Base-by-base conservation (phyloP, 768 basidiomycete species). In the Punctularia strigosozonata region DNA sequence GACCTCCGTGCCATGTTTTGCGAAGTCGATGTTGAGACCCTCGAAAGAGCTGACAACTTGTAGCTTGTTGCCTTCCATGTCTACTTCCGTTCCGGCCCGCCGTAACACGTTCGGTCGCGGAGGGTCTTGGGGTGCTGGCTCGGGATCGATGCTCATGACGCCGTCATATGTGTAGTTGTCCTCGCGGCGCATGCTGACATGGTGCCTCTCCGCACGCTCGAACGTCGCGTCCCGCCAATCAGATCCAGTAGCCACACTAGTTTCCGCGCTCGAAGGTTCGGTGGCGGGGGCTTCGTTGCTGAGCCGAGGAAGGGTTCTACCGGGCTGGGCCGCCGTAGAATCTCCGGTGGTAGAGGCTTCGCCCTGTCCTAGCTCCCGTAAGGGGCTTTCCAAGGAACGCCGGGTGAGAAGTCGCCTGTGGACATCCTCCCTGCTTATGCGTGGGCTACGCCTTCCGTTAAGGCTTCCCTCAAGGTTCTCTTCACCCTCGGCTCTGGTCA, bases 341-440 rank as follows among this genome's bases (percentile, higher is more conserved):
- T 18, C 31, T 7, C 32, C 22, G 19, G 31, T 5, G 23, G 38
- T 17, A 25, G 25, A 33, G n/a, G n/a, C 14, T 22, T 15, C 20
- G 15, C 21, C 22, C 12, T 15, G 19, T 22, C 21, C 25, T 23
- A 36, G 32, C 15, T 45, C 50, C 4, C 49, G 43, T 43, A 61
- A 41, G 5, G 66, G 59, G 44, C 71, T 71, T 34, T 71, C 63
- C 31, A 55, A 50, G 31, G 68, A 71, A 41, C 62, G 56, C 46
- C 65, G 62, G 36, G 58, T 61, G 51, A 67, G 46, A 37, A 77
- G 50, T 25, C 71, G 62, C 38, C 66, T 57, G 42, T 71, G 66
- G 15, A 80, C 65, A 35, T 71, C 69, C 38, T 73, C 73, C 21
- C 66, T 65, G 38, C 60, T 75, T 41, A 78, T 74, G 31, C 72